Base-by-base conservation (phyloP, 176 grass and related monocot species). In the Oryza officinalis region DNA sequence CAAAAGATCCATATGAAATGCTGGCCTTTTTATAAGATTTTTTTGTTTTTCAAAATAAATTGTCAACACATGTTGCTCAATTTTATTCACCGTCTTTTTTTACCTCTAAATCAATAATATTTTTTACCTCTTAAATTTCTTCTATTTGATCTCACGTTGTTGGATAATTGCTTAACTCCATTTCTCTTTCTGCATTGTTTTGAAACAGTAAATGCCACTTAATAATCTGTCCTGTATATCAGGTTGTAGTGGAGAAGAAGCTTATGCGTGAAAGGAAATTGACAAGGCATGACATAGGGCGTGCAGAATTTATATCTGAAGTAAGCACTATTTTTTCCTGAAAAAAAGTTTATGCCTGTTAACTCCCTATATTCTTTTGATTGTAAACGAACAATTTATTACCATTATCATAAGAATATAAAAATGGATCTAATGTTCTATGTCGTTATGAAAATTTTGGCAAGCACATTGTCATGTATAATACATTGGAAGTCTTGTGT, bases 191-290 rank as follows among this genome's bases (percentile, higher is more conserved):
- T 47, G 13, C 3, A 1, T 47, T 47, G 27, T 65, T 12, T 65
- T 65, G 35, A 37, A 37, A 37, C 35, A 37, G 35, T 37, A 37
- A 37, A 37, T 37, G 6, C 35, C 35, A 37, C 5, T 37, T 37
- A 37, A 37, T 7, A 37, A 37, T 37, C 25, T 65, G 15, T 27
- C 35, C 30, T 63, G 60, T 4, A 61, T 76, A 30, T 65, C 47
- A 88, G 89, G 85, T 91, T 72, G 89, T 91, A 43, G 89, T 91
- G 41, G 89, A 91, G 71, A 91, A 88, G 81, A 91, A 88, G 65
- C 69, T 91, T n/a, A 91, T 91, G 89, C 77, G 81, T 45, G 89
- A 91, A 85, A 91, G 65, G 17, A 91, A 91, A 65, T 65, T 91
- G 67, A 88, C 81, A 4, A 91, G 89, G 71, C 89, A 91, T 81